These are phyloP conservation scores for Malbranchea cinnamomea DNA, from an alignment of 2,329 filamentous ascomycete genomes.

Conservation along the genomic window DNA sequence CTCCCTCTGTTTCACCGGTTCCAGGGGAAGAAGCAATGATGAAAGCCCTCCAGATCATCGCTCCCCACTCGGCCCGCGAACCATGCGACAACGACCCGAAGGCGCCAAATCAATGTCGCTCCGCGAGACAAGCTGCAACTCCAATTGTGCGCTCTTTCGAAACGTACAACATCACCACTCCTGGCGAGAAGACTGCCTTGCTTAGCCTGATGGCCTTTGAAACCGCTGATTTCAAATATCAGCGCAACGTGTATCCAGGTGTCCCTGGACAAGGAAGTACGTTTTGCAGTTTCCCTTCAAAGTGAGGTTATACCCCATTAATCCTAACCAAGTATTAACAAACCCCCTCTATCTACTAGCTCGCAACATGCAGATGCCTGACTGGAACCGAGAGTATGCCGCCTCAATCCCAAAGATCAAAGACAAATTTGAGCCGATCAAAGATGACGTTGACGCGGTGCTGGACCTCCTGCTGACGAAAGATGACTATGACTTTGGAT, in stretches of 20 bases:
- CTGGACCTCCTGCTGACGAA: conserved; percentile 35
- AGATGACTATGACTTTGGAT: conserved; percentile 40
- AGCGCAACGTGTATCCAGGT: conserved; percentile 46
- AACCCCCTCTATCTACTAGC: conserved; percentile 21
- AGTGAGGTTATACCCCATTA: neutral
- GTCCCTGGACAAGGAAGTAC: conserved; percentile 36
- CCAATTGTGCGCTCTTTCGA: conserved; percentile 42
- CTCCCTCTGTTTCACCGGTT: neutral
- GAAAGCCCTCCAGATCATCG: conserved; percentile 27
- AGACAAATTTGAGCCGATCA: conserved; percentile 17
- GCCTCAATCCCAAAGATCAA: conserved; percentile 30
- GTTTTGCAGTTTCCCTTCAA: conserved; percentile 2
- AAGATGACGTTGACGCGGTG: conserved; percentile 28
- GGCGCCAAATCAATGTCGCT: conserved; percentile 46
- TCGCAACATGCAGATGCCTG: conserved; percentile 47
- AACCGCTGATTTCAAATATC: conserved; percentile 54
- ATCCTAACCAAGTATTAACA: conserved; percentile 2
- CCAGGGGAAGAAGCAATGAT: neutral
- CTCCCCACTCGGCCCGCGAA: conserved; percentile 34
- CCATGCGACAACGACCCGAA: conserved; percentile 34
- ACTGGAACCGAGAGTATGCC: conserved; percentile 43
- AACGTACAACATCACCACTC: conserved; percentile 39
- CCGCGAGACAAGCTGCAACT: conserved; percentile 45
- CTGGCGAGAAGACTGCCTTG: conserved; percentile 52
- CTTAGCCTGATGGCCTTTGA: conserved; percentile 59